These are phyloP conservation scores for Wickerhamiella nectarea DNA, from an alignment of 805 yeast species.

Conservation along the genomic window DNA sequence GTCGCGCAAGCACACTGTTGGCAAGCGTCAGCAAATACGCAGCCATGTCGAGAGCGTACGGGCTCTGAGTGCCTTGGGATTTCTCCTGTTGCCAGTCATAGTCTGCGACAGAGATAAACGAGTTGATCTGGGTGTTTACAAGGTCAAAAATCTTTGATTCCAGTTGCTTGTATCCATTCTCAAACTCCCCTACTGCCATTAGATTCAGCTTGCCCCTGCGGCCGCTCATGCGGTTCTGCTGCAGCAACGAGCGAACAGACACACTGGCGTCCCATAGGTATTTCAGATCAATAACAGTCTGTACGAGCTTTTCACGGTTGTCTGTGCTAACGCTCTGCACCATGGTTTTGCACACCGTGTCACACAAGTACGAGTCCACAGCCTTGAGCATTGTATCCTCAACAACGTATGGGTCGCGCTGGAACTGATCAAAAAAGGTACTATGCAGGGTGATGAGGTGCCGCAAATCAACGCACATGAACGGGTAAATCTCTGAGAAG, in stretches of 20 bases:
- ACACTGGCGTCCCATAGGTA: slow-evolving; percentile 65
- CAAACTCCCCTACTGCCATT: slow-evolving; percentile 43
- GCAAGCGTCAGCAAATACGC: slow-evolving; percentile 74
- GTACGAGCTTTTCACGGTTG: slow-evolving; percentile 82
- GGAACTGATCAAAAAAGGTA: slow-evolving; percentile 50
- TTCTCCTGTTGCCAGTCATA: slow-evolving; percentile 55
- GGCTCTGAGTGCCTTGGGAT: slow-evolving; percentile 44
- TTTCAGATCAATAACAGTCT: slow-evolving; percentile 76
- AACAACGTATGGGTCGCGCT: slow-evolving; percentile 45
- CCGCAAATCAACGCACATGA: slow-evolving; percentile 65
- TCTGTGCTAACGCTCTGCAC: slow-evolving; percentile 49
- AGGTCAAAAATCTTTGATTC: slow-evolving; percentile 70
- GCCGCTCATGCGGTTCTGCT: slow-evolving; percentile 26
- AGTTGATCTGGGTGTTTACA: slow-evolving; percentile 68
- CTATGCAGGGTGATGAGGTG: slow-evolving; percentile 49
- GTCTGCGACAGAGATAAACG: slow-evolving; percentile 69
- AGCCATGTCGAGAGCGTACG: slow-evolving; percentile 69
- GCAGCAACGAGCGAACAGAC: slow-evolving; percentile 39
- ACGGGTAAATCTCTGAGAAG: slow-evolving; percentile 77
- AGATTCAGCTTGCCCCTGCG: slow-evolving; percentile 32
- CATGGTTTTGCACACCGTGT: slow-evolving; percentile 52
- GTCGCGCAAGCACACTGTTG: slow-evolving; percentile 64
- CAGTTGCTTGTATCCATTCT: slow-evolving; percentile 49
- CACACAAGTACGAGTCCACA: slow-evolving; percentile 55
- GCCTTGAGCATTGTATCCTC: slow-evolving; percentile 45